Conservation (phyloP, 2,329 filamentous ascomycete genomes). For the Alternaria dauci region DNA sequence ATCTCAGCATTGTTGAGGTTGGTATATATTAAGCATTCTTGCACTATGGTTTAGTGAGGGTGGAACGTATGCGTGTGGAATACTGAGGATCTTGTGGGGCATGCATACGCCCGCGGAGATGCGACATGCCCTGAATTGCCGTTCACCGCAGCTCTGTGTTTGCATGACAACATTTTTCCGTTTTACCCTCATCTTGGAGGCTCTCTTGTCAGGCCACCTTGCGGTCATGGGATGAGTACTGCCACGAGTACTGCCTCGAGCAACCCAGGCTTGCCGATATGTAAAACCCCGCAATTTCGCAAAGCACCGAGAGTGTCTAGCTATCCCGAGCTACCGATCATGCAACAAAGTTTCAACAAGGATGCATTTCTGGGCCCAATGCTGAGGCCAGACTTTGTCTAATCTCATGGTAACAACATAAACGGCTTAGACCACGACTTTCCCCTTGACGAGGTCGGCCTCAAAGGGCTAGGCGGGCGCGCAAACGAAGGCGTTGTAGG, state of each 20-base stretch:
- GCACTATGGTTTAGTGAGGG: not conserved
- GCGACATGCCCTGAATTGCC: conserved; percentile 14
- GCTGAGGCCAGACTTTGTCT: not conserved
- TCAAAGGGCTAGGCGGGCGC: conserved; percentile 29
- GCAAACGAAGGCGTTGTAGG: conserved; percentile 18
- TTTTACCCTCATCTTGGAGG: conserved; percentile 12
- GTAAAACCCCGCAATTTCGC: conserved; percentile 11
- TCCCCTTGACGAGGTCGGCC: conserved; percentile 23
- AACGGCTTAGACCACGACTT: conserved; percentile 46
- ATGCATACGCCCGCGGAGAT: not conserved
- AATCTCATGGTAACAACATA: conserved; percentile 39
- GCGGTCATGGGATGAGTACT: not conserved
- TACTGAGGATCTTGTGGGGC: conserved; percentile 1
- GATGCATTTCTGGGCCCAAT: conserved; percentile 15
- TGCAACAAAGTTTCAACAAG: conserved; percentile 11
- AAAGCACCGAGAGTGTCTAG: conserved; percentile 11
- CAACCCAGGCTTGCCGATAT: not conserved
- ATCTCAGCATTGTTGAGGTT: not conserved
- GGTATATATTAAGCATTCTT: not conserved
- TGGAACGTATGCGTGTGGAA: not conserved
- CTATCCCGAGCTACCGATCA: conserved; percentile 14
- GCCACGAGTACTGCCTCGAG: not conserved
- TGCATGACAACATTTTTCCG: not conserved
- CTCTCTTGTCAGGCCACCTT: conserved; percentile 10
- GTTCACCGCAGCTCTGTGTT: conserved; percentile 18